Percentiles rank a stretch among this genome's conserved stretches.
Evolutionary conservation across 1,284 basidiomycete species (phyloP).

Genomic region (Trichosporon asahii): DNA sequence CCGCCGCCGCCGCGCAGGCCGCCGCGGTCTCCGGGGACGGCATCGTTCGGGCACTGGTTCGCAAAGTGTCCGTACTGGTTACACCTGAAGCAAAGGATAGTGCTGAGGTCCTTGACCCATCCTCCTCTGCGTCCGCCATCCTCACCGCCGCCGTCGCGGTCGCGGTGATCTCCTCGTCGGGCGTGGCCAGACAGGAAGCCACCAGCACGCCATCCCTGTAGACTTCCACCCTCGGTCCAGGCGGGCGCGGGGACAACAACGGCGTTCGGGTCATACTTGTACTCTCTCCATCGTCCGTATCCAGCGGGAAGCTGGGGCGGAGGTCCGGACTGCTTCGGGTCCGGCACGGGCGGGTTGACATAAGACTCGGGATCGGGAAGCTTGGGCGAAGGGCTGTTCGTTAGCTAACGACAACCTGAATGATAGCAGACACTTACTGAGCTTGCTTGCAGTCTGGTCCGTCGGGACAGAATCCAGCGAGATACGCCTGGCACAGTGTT

Average conservation of each 20-base stretch:
- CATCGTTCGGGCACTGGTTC: slow-evolving; percentile 76
- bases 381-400: slow-evolving; percentile 37
- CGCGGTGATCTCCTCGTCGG: slow-evolving; percentile 30
- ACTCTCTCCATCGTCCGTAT: slow-evolving; percentile 69
- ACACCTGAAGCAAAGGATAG: slow-evolving; percentile 72
- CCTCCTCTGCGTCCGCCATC: slow-evolving; percentile 35
- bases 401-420: background rate
- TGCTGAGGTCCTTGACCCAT: slow-evolving; percentile 60
- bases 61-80: slow-evolving; percentile 84
- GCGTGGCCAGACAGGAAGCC: slow-evolving; percentile 40
- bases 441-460: slow-evolving; percentile 85
- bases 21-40: slow-evolving; percentile 49
- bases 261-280: slow-evolving; percentile 67
- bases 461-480: slow-evolving; percentile 93
- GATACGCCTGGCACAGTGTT: slow-evolving; percentile 84
- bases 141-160: slow-evolving; percentile 30
- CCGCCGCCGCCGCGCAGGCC: slow-evolving; percentile 27
- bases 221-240: slow-evolving; percentile 44
- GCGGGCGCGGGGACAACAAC: slow-evolving; percentile 41
- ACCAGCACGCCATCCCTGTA: slow-evolving; percentile 43
- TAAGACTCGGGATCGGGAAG: slow-evolving; percentile 69
- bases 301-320: slow-evolving; percentile 70
- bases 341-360: slow-evolving; percentile 69
- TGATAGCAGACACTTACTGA: slow-evolving; percentile 65
- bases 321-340: slow-evolving; percentile 74